Conservation (phyloP, 148 eudicot genomes). For the Linanthus parryae region DNA sequence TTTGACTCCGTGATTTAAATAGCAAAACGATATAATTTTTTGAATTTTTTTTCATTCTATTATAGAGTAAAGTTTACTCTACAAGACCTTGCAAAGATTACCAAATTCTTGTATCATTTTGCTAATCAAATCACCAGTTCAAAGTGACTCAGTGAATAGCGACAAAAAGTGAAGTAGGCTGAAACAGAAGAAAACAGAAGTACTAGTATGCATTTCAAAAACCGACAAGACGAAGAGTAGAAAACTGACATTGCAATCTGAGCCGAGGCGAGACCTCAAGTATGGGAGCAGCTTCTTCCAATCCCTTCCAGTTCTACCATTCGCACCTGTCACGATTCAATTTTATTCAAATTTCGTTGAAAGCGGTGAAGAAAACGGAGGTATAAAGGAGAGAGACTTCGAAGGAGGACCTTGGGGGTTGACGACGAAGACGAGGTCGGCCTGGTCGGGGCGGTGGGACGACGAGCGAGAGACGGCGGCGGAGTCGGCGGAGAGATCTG, state of each 20-base stretch:
- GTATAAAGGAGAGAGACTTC: neutral
- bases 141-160: too few relatives aligned
- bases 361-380: neutral
- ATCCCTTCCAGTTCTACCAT: slow-evolving; percentile 80
- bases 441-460: slow-evolving; percentile 43
- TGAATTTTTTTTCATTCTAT: too few relatives aligned
- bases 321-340: slow-evolving; percentile 54
- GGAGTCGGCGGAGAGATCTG: slow-evolving; percentile 38
- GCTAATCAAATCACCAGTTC: too few relatives aligned
- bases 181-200: too few relatives aligned
- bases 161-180: too few relatives aligned
- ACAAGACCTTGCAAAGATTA: too few relatives aligned
- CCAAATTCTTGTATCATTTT: too few relatives aligned
- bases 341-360: neutral
- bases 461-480: slow-evolving; percentile 25
- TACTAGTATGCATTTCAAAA: neutral
- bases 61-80: too few relatives aligned
- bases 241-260: slow-evolving; percentile 73
- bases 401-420: slow-evolving; percentile 85
- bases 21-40: too few relatives aligned
- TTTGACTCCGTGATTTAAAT: too few relatives aligned
- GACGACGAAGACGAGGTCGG: slow-evolving; percentile 47
- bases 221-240: neutral
- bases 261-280: slow-evolving; percentile 74
- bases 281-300: slow-evolving; percentile 91